These are phyloP conservation scores for Hyparrhenia diplandra DNA, from an alignment of 176 grass and related monocot species.

Conservation along the genomic window DNA sequence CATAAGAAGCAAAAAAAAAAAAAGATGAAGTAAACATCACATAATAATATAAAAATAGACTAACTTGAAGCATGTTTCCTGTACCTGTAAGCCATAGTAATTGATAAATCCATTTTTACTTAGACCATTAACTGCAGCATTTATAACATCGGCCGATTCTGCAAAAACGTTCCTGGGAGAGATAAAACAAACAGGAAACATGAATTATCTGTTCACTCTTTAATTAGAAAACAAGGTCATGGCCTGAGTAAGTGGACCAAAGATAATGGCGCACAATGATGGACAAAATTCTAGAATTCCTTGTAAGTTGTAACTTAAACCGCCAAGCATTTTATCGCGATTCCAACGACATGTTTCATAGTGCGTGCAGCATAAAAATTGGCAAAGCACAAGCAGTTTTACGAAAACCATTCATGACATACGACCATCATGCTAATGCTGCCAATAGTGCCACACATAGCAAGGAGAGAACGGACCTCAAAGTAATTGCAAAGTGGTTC, in stretches of 20 bases:
- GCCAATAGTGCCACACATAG: neutral
- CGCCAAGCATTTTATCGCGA: neutral
- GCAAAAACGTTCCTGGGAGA: constrained; percentile 58
- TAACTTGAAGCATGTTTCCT: neutral
- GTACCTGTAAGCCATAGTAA: constrained; percentile 91
- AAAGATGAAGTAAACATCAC: neutral
- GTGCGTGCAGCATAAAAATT: neutral
- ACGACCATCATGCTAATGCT: neutral
- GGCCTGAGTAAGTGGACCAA: neutral
- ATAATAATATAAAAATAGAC: constrained; percentile 11
- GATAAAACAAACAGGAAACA: constrained; percentile 21
- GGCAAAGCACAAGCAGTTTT: neutral
- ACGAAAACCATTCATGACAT: neutral
- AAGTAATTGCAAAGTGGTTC: constrained; percentile 83
- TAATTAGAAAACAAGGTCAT: constrained; percentile 6
- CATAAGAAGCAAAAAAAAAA: neutral
- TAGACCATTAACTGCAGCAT: constrained; percentile 59
- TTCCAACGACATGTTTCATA: neutral
- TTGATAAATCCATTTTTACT: constrained; percentile 81
- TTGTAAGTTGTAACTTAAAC: constrained; percentile 1
- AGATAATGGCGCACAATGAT: neutral
- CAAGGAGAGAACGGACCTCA: constrained; percentile 52
- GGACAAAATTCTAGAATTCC: neutral
- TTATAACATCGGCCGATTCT: constrained; percentile 66
- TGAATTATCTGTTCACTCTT: constrained; percentile 5